Evolutionary conservation across 495 filamentous ascomycete species (phyloP), one percentile per base, ranked within the genome.

Genomic region (Penicillium mononematosum): DNA sequence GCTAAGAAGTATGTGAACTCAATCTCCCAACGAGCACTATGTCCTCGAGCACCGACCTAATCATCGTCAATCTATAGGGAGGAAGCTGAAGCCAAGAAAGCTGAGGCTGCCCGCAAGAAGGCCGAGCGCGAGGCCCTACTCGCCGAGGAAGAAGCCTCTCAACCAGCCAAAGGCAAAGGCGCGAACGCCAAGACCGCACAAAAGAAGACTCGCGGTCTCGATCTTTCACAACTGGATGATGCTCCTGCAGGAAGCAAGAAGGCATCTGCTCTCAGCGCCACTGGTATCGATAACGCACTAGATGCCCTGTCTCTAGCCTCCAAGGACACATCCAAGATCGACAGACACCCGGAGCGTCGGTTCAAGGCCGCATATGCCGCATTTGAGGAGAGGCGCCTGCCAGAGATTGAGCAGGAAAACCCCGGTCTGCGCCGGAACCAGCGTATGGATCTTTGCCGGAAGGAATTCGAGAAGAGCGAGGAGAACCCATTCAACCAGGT

Each of bases 401-500:
- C 85, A 4, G 92, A 98, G 78, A 85, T 98, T 75, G 87, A 91
- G 56, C 74, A 82, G 54, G 95, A 98, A 70, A 79, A 85, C 36
- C 83, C 85, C 53, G 92, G 89, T 2, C 70, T 97, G 66, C 77
- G 92, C 45, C 78, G 86, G 56, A 81, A 92, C 63, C 89, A 96
- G 84, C 86, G 88, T 71, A 81, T 88, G 45, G 88, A 94, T 60
- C 73, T 84, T 56, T 86, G 94, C 47, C 68, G 78, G 59, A 92
- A 93, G 78, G 95, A 98, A 75, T 98, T 96, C 69, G 84, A 92
- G 70, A 93, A 90, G 76, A 87, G 86, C 66, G 84, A 86, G 5
- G 94, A 98, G 69, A 98, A 98, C 68, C 94, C 94, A 39, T 92
- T 96, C 70, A 96, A 94, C 71, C 90, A 95, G 73, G 83, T 82